These are phyloP conservation scores for Helminthosporium solani DNA, from an alignment of 2,329 filamentous ascomycete species.

Conservation along the genomic window DNA sequence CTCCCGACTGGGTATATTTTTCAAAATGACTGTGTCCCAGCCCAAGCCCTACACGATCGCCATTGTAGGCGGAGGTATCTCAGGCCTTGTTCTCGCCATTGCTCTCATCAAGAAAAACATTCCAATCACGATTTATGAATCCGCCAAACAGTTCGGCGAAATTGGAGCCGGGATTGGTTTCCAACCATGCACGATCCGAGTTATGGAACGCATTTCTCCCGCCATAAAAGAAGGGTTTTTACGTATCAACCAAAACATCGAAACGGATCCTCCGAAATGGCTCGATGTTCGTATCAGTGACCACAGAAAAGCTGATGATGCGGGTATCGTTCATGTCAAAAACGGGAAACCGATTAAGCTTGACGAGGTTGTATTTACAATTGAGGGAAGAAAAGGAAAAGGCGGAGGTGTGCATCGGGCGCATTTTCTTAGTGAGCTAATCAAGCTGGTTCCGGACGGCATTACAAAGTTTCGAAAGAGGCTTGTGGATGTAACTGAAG, in stretches of 20 bases:
- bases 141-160: conserved; percentile 55
- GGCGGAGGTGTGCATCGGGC: conserved; percentile 49
- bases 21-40: not conserved
- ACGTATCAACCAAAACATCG: conserved; percentile 7
- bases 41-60: conserved; percentile 47
- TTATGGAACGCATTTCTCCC: conserved; percentile 26
- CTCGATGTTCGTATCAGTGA: conserved; percentile 28
- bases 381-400: conserved; percentile 25
- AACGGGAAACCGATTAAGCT: conserved; percentile 9
- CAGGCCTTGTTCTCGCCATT: conserved; percentile 55
- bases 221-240: conserved; percentile 15
- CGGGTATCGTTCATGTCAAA: conserved; percentile 12
- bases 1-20: not conserved
- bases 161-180: conserved; percentile 61
- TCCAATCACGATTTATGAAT: conserved; percentile 56
- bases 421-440: conserved; percentile 52
- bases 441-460: conserved; percentile 48
- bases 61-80: conserved; percentile 62
- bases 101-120: conserved; percentile 51
- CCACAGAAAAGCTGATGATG: conserved; percentile 16
- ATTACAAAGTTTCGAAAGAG: conserved; percentile 46
- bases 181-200: conserved; percentile 13
- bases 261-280: conserved; percentile 21
- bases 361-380: conserved; percentile 23
- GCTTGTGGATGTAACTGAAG: conserved; percentile 25